A percentile compares a stretch with the other conserved stretches of the same genome.
Evolutionary conservation across 257 asterid species (phyloP).

Genomic region (Penstemon eatonii): DNA sequence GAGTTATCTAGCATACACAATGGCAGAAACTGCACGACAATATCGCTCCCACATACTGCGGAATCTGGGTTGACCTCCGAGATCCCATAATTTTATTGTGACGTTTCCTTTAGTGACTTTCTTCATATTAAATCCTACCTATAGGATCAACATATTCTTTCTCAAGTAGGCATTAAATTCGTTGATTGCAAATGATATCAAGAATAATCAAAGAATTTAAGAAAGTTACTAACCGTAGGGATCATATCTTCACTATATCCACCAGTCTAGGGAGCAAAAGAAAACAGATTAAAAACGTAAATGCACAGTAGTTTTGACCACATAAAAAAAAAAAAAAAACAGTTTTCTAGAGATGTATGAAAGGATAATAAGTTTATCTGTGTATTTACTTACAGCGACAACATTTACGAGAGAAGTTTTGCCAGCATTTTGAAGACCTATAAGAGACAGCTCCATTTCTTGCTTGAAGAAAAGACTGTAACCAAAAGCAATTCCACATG

Average conservation of each 20-base stretch:
- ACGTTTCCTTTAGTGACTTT: slow-evolving; percentile 97
- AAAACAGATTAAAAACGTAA: slow-evolving; percentile 20
- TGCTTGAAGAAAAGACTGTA: slow-evolving; percentile 96
- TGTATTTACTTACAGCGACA: slow-evolving; percentile 73
- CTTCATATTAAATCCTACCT: slow-evolving; percentile 98
- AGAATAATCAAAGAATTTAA: slow-evolving; percentile 13
- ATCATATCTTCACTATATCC: slow-evolving; percentile 99
- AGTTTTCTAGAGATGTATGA: not conserved
- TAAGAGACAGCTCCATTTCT: slow-evolving; percentile 98
- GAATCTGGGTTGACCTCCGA: slow-evolving; percentile 99
- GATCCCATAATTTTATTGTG: slow-evolving; percentile 97
- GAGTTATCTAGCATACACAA: slow-evolving; percentile 61
- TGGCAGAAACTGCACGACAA: slow-evolving; percentile 98
- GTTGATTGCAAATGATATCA: slow-evolving; percentile 1
- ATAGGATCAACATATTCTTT: slow-evolving; percentile 30
- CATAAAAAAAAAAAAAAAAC: not conserved
- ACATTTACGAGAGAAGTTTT: slow-evolving; percentile 98
- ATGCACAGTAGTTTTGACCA: slow-evolving; percentile 24
- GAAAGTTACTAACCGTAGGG: slow-evolving; percentile 75
- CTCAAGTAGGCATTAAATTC: too few species aligned
- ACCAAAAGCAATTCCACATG: slow-evolving; percentile 3
- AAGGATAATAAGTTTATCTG: not conserved
- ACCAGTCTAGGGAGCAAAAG: slow-evolving; percentile 64
- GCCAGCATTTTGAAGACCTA: slow-evolving; percentile 99
- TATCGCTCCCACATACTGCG: slow-evolving; percentile 98